Evolutionary conservation across 164 flowering plant species (phyloP).

Genomic region (Amborella trichopoda): DNA sequence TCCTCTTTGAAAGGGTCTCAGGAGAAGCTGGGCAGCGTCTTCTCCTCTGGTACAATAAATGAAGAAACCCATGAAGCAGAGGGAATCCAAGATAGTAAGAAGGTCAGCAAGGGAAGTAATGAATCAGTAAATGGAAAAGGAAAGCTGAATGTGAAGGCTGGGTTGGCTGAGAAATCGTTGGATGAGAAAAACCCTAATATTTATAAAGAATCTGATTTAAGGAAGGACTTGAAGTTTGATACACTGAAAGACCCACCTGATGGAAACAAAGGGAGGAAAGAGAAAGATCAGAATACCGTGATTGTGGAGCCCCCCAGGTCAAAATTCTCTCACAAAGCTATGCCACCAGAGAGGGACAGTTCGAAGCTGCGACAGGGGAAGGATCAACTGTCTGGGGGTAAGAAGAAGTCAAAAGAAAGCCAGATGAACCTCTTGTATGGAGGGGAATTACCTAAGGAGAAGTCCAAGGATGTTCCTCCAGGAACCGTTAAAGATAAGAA

Average conservation of each 20-base stretch:
- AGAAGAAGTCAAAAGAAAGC: slow-evolving; percentile 27
- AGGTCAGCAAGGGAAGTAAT: not conserved
- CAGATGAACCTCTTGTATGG: slow-evolving; percentile 10
- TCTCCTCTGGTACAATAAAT: not conserved
- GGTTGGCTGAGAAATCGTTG: slow-evolving; percentile 11
- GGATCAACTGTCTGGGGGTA: slow-evolving; percentile 15
- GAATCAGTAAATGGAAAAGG: slow-evolving; percentile 6
- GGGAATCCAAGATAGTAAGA: not conserved
- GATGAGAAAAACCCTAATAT: slow-evolving; percentile 7
- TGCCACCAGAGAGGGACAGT: slow-evolving; percentile 8
- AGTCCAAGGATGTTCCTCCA: slow-evolving; percentile 12
- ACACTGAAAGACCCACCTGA: slow-evolving; percentile 9
- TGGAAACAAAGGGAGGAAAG: slow-evolving; percentile 15
- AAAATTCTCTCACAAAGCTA: slow-evolving; percentile 12
- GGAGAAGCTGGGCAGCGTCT: slow-evolving; percentile 2
- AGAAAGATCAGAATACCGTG: slow-evolving; percentile 11
- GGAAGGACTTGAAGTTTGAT: slow-evolving; percentile 11
- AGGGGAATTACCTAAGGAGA: slow-evolving; percentile 16
- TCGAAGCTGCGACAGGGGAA: slow-evolving; percentile 6
- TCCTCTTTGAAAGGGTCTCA: slow-evolving; percentile 2
- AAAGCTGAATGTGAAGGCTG: slow-evolving; percentile 14
- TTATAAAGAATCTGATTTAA: slow-evolving; percentile 9
- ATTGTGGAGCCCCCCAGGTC: slow-evolving; percentile 7
- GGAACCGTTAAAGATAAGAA: slow-evolving; percentile 14
- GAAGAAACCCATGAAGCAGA: no score